phyloP scores from a whole-genome alignment of 2,329 filamentous ascomycete genomes.

The Colletotrichum echinochloae region DNA sequence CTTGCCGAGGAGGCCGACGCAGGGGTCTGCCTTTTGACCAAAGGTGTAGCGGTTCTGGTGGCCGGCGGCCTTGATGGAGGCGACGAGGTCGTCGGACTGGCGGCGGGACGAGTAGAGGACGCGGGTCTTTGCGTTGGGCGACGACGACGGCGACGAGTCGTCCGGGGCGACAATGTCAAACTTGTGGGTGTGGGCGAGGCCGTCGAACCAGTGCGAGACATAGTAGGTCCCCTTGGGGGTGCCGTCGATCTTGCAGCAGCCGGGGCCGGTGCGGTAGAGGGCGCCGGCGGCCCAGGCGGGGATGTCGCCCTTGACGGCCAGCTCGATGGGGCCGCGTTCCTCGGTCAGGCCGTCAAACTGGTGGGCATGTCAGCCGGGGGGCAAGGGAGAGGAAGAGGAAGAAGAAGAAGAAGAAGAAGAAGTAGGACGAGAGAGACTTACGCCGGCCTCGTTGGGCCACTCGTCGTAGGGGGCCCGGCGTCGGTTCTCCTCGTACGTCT shows the following conservation, averaged over 20 bases:
- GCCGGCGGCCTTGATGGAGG: constrained; percentile 71
- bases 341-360: constrained; percentile 78
- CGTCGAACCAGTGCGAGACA: constrained; percentile 85
- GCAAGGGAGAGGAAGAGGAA: too few species aligned
- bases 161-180: constrained; percentile 71
- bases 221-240: constrained; percentile 70
- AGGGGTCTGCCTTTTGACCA: constrained; percentile 79
- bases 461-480: constrained; percentile 51
- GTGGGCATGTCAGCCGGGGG: background rate
- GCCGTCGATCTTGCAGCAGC: constrained; percentile 69
- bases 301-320: constrained; percentile 74
- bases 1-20: constrained; percentile 79
- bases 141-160: constrained; percentile 36
- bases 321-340: constrained; percentile 72
- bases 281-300: constrained; percentile 78
- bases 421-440: constrained; percentile 44
- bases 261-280: constrained; percentile 81
- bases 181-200: constrained; percentile 76
- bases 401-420: background rate
- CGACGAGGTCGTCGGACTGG: constrained; percentile 73
- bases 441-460: constrained; percentile 63
- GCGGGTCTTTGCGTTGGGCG: constrained; percentile 44
- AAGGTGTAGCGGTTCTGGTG: constrained; percentile 70
- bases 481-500: constrained; percentile 38
- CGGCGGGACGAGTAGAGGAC: constrained; percentile 80